Evolutionary conservation across 768 basidiomycete genomes (phyloP).

Genomic region (Lactarius quietus): DNA sequence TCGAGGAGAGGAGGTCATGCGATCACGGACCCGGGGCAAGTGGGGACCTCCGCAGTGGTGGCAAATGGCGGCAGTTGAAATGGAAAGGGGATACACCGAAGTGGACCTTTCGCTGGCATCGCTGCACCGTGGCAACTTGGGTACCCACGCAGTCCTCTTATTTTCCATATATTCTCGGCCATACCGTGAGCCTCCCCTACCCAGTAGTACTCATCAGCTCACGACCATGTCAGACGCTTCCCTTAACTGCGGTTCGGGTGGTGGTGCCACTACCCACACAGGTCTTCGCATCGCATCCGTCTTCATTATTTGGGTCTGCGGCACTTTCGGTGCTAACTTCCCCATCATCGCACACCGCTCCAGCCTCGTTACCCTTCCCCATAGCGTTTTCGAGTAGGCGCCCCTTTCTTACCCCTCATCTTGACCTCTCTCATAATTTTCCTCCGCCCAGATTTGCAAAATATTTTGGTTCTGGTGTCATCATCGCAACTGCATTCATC

Average conservation of each 20-base stretch:
- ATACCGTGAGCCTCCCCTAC: neutral
- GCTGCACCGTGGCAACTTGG: neutral
- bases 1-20: neutral
- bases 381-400: conserved; percentile 64
- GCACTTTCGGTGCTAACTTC: conserved; percentile 61
- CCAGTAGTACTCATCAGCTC: neutral
- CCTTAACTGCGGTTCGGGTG: conserved; percentile 46
- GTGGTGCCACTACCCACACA: conserved; percentile 47
- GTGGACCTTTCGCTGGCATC: no score
- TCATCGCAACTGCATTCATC: conserved; percentile 20
- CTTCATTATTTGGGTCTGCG: conserved; percentile 67
- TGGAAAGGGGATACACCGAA: neutral
- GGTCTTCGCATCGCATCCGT: conserved; percentile 65
- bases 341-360: conserved; percentile 61
- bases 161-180: neutral
- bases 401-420: neutral
- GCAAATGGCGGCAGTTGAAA: neutral
- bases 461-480: conserved; percentile 23
- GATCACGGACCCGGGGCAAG: neutral
- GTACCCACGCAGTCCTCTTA: neutral
- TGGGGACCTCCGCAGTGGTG: conserved; percentile 15
- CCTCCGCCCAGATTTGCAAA: conserved; percentile 18
- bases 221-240: neutral
- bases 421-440: neutral
- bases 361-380: conserved; percentile 53